Conservation (phyloP, 495 filamentous ascomycete species). For the Aspergillus nanangensis region DNA sequence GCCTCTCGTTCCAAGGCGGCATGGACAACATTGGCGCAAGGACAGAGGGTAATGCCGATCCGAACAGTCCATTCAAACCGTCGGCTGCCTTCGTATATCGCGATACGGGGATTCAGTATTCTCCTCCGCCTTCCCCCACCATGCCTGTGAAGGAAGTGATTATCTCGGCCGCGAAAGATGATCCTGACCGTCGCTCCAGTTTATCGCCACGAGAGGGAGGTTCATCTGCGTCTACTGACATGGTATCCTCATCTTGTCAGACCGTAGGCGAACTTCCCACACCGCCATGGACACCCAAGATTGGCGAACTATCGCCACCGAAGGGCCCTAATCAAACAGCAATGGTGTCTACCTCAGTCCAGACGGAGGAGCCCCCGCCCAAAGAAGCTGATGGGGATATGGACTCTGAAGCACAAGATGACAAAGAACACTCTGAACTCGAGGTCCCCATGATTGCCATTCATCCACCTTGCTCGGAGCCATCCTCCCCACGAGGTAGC, state of each 20-base stretch:
- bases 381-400: constrained; percentile 6
- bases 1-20: constrained; percentile 35
- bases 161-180: too few relatives aligned
- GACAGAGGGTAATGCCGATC: constrained; percentile 14
- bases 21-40: constrained; percentile 19
- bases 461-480: constrained; percentile 59
- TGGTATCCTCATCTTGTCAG: constrained; percentile 71
- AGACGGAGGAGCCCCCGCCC: constrained; percentile 50
- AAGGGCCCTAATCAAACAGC: constrained; percentile 11
- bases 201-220: constrained; percentile 16
- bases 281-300: constrained; percentile 63
- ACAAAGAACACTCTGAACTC: constrained; percentile 23
- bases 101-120: constrained; percentile 76
- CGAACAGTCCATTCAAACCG: constrained; percentile 10
- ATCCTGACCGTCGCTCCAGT: not conserved
- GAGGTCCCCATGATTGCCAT: constrained; percentile 61
- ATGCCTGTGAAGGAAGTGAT: too few relatives aligned
- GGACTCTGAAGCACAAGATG: constrained; percentile 13
- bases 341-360: constrained; percentile 60
- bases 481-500: constrained; percentile 56
- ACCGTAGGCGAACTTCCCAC: constrained; percentile 63
- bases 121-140: constrained; percentile 72
- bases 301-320: constrained; percentile 26
- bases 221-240: constrained; percentile 35
- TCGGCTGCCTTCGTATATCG: constrained; percentile 43